These are phyloP conservation scores for Botrytis porri DNA, from an alignment of 2,329 filamentous ascomycete genomes.

Conservation along the genomic window DNA sequence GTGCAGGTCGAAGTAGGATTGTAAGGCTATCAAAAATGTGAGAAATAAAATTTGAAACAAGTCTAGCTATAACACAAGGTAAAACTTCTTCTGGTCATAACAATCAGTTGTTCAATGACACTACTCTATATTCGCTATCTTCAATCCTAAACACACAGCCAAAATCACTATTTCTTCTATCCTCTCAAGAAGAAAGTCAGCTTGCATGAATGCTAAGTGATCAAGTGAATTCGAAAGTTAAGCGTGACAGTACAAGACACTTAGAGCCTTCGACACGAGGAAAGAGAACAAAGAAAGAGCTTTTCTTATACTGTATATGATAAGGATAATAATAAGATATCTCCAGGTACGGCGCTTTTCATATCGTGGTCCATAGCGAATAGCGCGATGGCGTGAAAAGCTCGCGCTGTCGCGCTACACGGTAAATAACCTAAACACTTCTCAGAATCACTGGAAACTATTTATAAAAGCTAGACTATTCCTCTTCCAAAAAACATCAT, in stretches of 20 bases:
- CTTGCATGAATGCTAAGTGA: background rate
- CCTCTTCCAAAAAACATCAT: background rate
- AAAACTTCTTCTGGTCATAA: background rate
- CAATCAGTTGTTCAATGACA: background rate
- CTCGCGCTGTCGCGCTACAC: background rate
- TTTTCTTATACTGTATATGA: background rate
- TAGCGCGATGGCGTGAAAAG: background rate
- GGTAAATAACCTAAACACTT: background rate
- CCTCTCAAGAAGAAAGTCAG: background rate
- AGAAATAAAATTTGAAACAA: background rate
- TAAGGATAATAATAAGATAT: background rate
- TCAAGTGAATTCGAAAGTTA: background rate
- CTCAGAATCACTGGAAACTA: background rate
- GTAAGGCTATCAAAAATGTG: background rate
- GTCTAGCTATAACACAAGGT: background rate
- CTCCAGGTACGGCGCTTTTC: background rate
- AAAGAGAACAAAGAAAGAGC: background rate
- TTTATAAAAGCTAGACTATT: background rate
- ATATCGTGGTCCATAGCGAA: background rate
- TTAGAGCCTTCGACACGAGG: background rate
- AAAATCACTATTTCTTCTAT: background rate
- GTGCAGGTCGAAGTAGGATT: background rate
- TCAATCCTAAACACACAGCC: background rate
- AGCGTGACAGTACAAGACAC: background rate
- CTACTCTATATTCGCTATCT: background rate